Conservation (phyloP, 2,329 filamentous ascomycete species). For the Cladosporium halotolerans region DNA sequence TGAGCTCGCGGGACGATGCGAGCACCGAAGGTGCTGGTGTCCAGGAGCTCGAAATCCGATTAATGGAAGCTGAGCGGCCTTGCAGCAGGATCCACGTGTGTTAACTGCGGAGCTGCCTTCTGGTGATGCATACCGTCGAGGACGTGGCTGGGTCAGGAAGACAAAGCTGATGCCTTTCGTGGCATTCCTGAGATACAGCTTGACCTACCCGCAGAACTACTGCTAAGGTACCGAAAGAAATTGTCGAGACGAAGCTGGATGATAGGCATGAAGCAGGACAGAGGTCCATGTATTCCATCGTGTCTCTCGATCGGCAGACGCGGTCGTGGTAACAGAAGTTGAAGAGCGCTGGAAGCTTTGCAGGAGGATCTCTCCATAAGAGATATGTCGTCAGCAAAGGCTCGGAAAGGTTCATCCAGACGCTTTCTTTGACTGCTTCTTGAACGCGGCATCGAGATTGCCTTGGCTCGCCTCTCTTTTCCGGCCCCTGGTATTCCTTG, state of each 20-base stretch:
- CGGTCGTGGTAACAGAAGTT: too few species aligned
- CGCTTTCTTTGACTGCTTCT: slow-evolving; percentile 21
- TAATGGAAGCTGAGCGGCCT: background rate
- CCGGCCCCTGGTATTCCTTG: slow-evolving; percentile 16
- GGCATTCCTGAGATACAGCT: slow-evolving; percentile 11
- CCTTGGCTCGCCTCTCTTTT: slow-evolving; percentile 30
- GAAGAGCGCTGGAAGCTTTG: too few species aligned
- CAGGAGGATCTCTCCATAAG: too few species aligned
- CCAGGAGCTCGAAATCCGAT: background rate
- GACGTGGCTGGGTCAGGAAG: too few species aligned
- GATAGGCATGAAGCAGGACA: too few species aligned
- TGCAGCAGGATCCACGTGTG: background rate
- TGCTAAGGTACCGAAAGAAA: background rate
- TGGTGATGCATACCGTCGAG: background rate
- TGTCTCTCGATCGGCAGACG: too few species aligned
- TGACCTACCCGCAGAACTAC: slow-evolving; percentile 5
- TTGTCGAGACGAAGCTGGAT: background rate
- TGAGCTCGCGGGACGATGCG: slow-evolving; percentile 16
- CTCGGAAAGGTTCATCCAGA: background rate
- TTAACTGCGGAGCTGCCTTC: background rate
- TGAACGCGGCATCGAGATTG: slow-evolving; percentile 27
- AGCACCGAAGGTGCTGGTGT: background rate
- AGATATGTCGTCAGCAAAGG: too few species aligned
- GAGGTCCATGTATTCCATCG: too few species aligned
- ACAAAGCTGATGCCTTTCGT: slow-evolving; percentile 3